A percentile compares a stretch with the other conserved stretches of the same genome.
Evolutionary conservation across 768 basidiomycete genomes (phyloP).

Genomic region (Leccinum longicurvipes): DNA sequence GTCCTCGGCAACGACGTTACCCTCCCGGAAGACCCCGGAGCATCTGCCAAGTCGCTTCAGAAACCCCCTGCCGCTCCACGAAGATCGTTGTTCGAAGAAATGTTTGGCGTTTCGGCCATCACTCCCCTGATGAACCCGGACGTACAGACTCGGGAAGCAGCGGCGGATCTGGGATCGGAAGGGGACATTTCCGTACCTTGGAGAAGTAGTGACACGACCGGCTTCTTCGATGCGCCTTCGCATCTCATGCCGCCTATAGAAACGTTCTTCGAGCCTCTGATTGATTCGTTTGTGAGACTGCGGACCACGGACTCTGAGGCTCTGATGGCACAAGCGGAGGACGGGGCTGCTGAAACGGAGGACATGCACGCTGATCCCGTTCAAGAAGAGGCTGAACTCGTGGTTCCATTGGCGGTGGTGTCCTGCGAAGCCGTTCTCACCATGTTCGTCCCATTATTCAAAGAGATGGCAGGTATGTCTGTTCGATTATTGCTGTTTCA

Average conservation of each 20-base stretch:
- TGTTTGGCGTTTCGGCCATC: constrained; percentile 82
- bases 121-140: constrained; percentile 25
- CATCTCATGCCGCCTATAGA: constrained; percentile 76
- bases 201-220: constrained; percentile 41
- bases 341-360: constrained; percentile 34
- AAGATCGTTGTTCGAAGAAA: constrained; percentile 81
- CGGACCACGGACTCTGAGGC: constrained; percentile 24
- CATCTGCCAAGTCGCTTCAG: constrained; percentile 38
- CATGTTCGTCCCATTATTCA: constrained; percentile 63
- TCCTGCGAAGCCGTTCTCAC: constrained; percentile 57
- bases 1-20: constrained; percentile 61
- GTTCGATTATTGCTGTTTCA: neutral
- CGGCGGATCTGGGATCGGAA: constrained; percentile 11
- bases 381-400: constrained; percentile 12
- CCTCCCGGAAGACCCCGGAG: constrained; percentile 40
- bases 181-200: constrained; percentile 26
- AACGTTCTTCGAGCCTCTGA: constrained; percentile 63
- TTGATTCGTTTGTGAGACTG: constrained; percentile 44
- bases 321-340: constrained; percentile 13
- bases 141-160: constrained; percentile 16
- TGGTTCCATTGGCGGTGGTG: constrained; percentile 25
- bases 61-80: constrained; percentile 31
- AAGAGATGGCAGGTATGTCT: constrained; percentile 41
- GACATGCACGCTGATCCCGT: constrained; percentile 42
- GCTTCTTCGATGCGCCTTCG: constrained; percentile 64